Conservation (phyloP, 1,284 basidiomycete species). For the Malassezia brasiliensis region DNA sequence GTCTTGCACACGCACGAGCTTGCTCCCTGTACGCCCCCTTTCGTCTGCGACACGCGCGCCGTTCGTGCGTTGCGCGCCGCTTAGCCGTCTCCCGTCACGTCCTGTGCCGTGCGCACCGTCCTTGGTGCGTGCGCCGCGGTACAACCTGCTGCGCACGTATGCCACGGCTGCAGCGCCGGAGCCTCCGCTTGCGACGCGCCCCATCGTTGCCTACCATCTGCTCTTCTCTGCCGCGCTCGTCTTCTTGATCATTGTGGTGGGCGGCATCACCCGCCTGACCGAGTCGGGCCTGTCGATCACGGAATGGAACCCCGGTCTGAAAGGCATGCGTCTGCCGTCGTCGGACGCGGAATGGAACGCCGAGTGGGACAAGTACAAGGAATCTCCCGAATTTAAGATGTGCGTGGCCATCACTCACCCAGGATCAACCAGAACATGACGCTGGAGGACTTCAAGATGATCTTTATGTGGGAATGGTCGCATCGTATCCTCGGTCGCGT, state of each 20-base stretch:
- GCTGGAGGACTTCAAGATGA: constrained; percentile 83
- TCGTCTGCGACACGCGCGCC: background rate
- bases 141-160: constrained; percentile 1
- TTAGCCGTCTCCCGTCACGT: no score
- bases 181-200: constrained; percentile 53
- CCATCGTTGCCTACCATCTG: constrained; percentile 68
- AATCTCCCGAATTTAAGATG: constrained; percentile 90
- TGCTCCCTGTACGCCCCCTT: background rate
- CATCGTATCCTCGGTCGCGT: constrained; percentile 87
- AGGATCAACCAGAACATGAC: constrained; percentile 72
- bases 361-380: constrained; percentile 91
- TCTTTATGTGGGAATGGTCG: constrained; percentile 98
- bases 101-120: background rate
- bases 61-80: background rate
- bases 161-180: background rate
- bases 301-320: constrained; percentile 83
- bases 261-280: constrained; percentile 89
- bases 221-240: constrained; percentile 72
- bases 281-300: constrained; percentile 96
- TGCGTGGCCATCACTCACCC: constrained; percentile 51
- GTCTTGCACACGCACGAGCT: background rate
- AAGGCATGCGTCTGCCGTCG: constrained; percentile 76
- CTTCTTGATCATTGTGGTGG: constrained; percentile 84
- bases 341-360: constrained; percentile 67
- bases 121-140: background rate